A percentile compares a stretch with the other conserved stretches of the same genome.
phyloP scores from a whole-genome alignment of 139 green algal species.

The Coelastrella sp. region DNA sequence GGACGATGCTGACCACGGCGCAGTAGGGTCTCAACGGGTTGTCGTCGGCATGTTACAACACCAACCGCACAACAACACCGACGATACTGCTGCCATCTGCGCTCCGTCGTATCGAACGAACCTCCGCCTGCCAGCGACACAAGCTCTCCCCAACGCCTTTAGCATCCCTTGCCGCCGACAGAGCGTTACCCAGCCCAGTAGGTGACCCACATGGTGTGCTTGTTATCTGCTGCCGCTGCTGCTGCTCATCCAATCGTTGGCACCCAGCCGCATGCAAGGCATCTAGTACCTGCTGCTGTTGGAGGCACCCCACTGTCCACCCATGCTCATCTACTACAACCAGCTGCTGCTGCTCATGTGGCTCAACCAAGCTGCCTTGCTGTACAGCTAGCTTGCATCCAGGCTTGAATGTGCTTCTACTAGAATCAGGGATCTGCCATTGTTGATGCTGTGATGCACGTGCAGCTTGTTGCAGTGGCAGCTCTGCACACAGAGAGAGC shows the following conservation, averaged over 20 bases:
- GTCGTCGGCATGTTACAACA: neutral
- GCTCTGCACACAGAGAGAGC: neutral
- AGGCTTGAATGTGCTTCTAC: neutral
- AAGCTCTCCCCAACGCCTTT: neutral
- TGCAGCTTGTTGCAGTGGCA: slow-evolving; percentile 12
- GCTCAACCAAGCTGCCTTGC: neutral
- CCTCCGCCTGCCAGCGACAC: slow-evolving; percentile 1
- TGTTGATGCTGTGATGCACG: slow-evolving; percentile 10
- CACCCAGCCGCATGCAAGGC: neutral
- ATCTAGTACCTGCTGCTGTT: slow-evolving; percentile 26
- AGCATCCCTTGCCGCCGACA: neutral
- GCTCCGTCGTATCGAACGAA: neutral
- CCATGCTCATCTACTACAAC: neutral
- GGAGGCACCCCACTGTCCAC: slow-evolving; percentile 15
- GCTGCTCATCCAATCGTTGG: neutral
- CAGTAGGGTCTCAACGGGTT: neutral
- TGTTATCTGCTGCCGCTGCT: neutral
- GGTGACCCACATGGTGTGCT: neutral
- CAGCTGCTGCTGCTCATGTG: neutral
- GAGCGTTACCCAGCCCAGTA: neutral
- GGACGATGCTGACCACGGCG: neutral
- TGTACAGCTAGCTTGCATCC: neutral
- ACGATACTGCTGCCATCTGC: neutral
- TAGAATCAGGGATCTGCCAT: neutral
- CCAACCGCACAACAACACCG: neutral